Evolutionary conservation across 1,284 basidiomycete genomes (phyloP).

Genomic region (Sanguinoderma infundibulare): DNA sequence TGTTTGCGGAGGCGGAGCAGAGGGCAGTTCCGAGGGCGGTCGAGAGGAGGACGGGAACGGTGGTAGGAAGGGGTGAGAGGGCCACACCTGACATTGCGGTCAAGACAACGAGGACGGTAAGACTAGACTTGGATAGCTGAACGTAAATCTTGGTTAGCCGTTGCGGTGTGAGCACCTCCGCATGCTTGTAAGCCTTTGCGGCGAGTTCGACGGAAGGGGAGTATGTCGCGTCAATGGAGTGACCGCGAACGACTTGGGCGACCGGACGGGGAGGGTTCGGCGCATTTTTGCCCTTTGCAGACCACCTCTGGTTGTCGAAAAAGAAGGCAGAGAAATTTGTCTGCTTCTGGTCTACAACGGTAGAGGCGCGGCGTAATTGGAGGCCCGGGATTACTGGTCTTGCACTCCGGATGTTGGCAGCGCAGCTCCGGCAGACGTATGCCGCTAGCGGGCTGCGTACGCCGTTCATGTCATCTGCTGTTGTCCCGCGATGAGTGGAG

Average conservation of each 20-base stretch:
- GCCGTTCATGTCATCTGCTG: constrained; percentile 15
- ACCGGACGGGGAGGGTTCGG: constrained; percentile 11
- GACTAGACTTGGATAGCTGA: constrained; percentile 86
- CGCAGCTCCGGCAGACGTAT: constrained; percentile 28
- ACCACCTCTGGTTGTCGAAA: constrained; percentile 59
- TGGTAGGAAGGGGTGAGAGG: constrained; percentile 85
- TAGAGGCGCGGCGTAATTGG: constrained; percentile 23
- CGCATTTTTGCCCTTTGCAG: constrained; percentile 16
- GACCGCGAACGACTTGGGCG: constrained; percentile 14
- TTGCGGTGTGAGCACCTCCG: constrained; percentile 51
- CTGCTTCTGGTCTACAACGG: constrained; percentile 29
- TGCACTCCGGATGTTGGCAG: constrained; percentile 13
- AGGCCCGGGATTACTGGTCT: constrained; percentile 9
- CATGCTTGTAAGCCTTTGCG: constrained; percentile 27
- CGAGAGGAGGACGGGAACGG: constrained; percentile 83
- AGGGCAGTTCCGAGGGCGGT: constrained; percentile 91
- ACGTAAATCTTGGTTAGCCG: constrained; percentile 74
- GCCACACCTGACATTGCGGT: constrained; percentile 95
- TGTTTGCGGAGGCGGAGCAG: constrained; percentile 93
- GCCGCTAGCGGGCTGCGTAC: constrained; percentile 8
- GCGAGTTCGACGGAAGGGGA: constrained; percentile 16
- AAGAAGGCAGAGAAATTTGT: constrained; percentile 59
- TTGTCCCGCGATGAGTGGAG: not conserved
- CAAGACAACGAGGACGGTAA: constrained; percentile 89
- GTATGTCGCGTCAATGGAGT: constrained; percentile 18